Base-by-base conservation (phyloP, 164 flowering plant species). In the Nymphaea colorata region DNA sequence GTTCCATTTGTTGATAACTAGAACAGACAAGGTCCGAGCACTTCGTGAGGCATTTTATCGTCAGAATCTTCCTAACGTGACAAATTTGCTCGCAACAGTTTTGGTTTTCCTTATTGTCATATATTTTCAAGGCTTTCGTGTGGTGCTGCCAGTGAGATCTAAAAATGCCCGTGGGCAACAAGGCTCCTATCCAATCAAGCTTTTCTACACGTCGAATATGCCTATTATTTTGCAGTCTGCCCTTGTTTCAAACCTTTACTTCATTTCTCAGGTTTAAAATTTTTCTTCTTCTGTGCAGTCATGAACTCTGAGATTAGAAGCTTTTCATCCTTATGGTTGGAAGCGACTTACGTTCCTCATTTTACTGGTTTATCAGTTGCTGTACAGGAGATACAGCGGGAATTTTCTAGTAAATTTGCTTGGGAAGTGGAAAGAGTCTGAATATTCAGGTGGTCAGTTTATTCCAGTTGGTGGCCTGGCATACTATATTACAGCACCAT, bases 121-220 rank as follows among this genome's bases (percentile, higher is more conserved):
- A 11, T 61, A 61, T n/a, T 61, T 61, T n/a, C 64, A 61, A 61
- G 64, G 64, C 8, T 61, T 61, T n/a, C 41, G 41, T 36, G 41
- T 61, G 8, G 64, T n/a, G 8, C 41, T 61, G 64, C 25, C 25
- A 61, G 64, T n/a, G 16, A 36, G 64, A n/a, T 36, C 64, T 47
- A 79, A 78, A 74, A 81, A 78, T 76, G 83, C 86, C 8, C 78
- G 81, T 65, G 84, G 86, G 42, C 86, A 81, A 66, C 83, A 81
- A 65, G 84, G 86, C n/a, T 81, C 83, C 36, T 83, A 83, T 66
- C 84, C 86, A 15, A 83, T 83, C 66, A 83, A 83, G 76, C 73
- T 83, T n/a, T 83, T 83, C 74, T 83, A 81, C 78, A 83, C 84
- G 47, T 83, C 83, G 71, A 81, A 83, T 76, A 83, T 83, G 86